Evolutionary conservation across 2,329 filamentous ascomycete species (phyloP), one percentile per base, ranked within the genome.

Genomic region (Claviceps sp.): DNA sequence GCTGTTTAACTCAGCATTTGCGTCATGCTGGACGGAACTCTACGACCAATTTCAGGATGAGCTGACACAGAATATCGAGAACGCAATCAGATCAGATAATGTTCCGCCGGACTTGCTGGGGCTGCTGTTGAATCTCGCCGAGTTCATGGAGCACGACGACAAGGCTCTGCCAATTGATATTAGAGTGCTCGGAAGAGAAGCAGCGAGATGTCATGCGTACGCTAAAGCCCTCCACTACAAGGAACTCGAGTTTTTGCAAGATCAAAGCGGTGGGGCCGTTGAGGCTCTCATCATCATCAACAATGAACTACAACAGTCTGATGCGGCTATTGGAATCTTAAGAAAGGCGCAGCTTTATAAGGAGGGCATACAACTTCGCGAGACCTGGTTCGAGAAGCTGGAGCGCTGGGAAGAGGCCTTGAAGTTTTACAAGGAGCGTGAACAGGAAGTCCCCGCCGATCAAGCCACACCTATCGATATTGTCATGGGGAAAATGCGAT

Each of bases 71-170:
- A 95, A 94, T 24, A 95, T 99, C 50, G 93, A 99, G 66, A 88
- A 86, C 56, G 93, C 94, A 1, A 86, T 99, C 59, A 93, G 89
- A 51, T 97, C 91, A 3, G 86, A 91, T 50, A 91, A 96, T 60
- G 94, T 98, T 13, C 91, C 93, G 0, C 93, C 94, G 0, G 94
- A 99, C 66, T 85, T 99, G 58, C 74, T 98, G 8, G 91, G 95
- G 55, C 85, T 96, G 48, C 75, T 99, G 30, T 80, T 99, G 48
- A 98, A 98, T 62, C 77, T 99, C 49, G 93, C 93, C 22, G 93
- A 99, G 65, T 99, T 98, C 67, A 99, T 99, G 93, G 93, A 99
- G 65, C 93, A 98, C 63, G 94, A 98, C 61, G 93, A 99, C 66
- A 98, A 98, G 67, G 91, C 94, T 14, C 73, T 99, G 50, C 93